Evolutionary conservation across 192 early-diverging fungal species (phyloP), one percentile per base, ranked within the genome.

Genomic region (Lunasporangiospora selenospora): DNA sequence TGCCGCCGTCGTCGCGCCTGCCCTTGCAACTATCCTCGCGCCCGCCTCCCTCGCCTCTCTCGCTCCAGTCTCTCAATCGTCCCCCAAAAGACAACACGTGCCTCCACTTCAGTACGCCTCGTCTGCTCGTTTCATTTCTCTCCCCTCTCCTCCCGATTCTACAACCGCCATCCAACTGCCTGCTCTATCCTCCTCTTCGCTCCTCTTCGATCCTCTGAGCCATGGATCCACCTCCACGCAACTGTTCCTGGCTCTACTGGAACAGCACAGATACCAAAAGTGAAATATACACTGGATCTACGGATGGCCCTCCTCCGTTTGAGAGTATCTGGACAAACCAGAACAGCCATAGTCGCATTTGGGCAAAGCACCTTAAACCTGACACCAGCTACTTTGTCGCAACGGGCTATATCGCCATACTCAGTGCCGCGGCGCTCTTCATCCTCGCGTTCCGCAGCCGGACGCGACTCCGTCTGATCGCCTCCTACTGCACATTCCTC

Each of bases 381-480:
- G 29, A 43, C n/a, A 44, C 30, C 34, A 55, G 58, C 30, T 70
- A 40, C 23, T 3, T 37, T 19, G 33, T 63, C 18, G 53, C 54
- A 0, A 53, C 46, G 2, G 33, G 47, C 13, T 73, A 73, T 32
- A 55, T 73, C 37, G 6, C 38, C 19, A 29, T 62, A 9, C 47
- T 73, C 39, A 32, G 41, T 18, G 21, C 63, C 21, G 33, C 53
- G 19, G 51, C 69, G 4, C 0, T 73, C 24, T n/a, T n/a, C n/a
- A 4, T 53, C 31, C 58, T 73, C 48, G 51, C 32, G 16, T 5
- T 46, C 37, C 69, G 69, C 15, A 40, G 40, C 9, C 60, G 55
- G 9, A 73, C 69, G 1, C 69, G 53, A 3, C 31, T 73, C 13
- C 60, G 69, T 0, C 10, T 43, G 6, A 34, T 49, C 18, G 69